phyloP scores from a whole-genome alignment of 192 early-diverging fungal species.

The Gaertneriomyces sp. region DNA sequence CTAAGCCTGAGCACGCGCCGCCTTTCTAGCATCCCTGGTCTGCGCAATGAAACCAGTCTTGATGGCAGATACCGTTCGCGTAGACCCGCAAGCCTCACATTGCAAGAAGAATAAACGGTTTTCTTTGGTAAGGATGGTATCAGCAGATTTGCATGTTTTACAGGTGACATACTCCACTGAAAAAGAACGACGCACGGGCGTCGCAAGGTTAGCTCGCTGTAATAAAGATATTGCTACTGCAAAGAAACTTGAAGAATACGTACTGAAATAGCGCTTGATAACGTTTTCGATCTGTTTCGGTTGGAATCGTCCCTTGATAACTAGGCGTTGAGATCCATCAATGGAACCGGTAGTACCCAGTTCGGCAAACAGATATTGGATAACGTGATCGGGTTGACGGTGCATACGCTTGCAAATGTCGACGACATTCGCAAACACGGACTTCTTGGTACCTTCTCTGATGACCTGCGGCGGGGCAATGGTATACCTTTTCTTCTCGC shows the following conservation, averaged over 20 bases:
- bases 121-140: constrained; percentile 93
- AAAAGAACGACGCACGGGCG: background rate
- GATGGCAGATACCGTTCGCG: constrained; percentile 91
- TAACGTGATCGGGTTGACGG: constrained; percentile 92
- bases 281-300: constrained; percentile 99
- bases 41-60: constrained; percentile 96
- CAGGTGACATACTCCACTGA: constrained; percentile 95
- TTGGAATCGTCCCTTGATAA: constrained; percentile 98
- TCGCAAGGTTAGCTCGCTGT: background rate
- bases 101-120: constrained; percentile 94
- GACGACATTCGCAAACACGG: constrained; percentile 90
- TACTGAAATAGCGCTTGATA: constrained; percentile 91
- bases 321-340: constrained; percentile 81
- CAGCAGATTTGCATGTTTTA: constrained; percentile 96
- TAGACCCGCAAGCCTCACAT: constrained; percentile 95
- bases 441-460: constrained; percentile 94
- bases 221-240: background rate
- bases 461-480: constrained; percentile 88
- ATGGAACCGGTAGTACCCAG: constrained; percentile 97
- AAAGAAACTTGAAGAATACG: constrained; percentile 24
- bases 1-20: constrained; percentile 13
- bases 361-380: constrained; percentile 97
- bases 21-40: constrained; percentile 28
- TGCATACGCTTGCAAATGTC: constrained; percentile 95
- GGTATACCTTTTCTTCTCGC: constrained; percentile 91